Percentiles rank a stretch among this genome's conserved stretches.
Evolutionary conservation across 2,329 filamentous ascomycete genomes (phyloP).

Genomic region (Aspergillus calidoustus): DNA sequence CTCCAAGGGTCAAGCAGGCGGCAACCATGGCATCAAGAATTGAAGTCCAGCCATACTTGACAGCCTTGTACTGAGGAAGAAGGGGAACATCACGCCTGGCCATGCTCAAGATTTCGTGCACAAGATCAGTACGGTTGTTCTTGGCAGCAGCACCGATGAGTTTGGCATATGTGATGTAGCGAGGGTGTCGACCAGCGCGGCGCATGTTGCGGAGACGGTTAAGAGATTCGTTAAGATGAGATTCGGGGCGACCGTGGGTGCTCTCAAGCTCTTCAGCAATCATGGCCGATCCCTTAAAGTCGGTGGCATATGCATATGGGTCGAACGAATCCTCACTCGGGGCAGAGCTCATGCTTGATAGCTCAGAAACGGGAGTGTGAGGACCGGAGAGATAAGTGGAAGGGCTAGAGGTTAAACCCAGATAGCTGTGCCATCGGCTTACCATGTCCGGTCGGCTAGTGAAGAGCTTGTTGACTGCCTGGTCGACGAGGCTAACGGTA

Average conservation of each 20-base stretch:
- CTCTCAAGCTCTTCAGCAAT: conserved; percentile 91
- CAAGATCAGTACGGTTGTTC: conserved; percentile 78
- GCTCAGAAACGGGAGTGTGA: conserved; percentile 50
- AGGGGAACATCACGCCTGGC: conserved; percentile 87
- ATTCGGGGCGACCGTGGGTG: conserved; percentile 71
- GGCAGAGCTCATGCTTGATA: conserved; percentile 58
- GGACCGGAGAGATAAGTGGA: conserved; percentile 47
- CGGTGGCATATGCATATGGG: conserved; percentile 85
- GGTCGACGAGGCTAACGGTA: conserved; percentile 62
- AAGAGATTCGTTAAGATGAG: conserved; percentile 78
- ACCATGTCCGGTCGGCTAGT: conserved; percentile 51
- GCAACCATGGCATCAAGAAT: conserved; percentile 97
- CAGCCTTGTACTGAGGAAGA: conserved; percentile 79
- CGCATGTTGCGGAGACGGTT: conserved; percentile 90
- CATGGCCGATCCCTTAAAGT: conserved; percentile 88
- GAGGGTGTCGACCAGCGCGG: conserved; percentile 84
- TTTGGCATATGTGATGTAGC: conserved; percentile 97
- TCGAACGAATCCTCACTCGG: conserved; percentile 83
- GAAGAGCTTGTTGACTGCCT: conserved; percentile 60
- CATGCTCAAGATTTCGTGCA: conserved; percentile 85
- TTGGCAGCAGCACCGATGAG: conserved; percentile 88
- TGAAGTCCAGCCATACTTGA: conserved; percentile 93
- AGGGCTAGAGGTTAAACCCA: conserved; percentile 51
- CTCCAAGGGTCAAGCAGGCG: conserved; percentile 81
- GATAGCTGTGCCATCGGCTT: conserved; percentile 63